Base-by-base conservation (phyloP, 192 early-diverging fungal species). In the Coemansia pectinata region DNA sequence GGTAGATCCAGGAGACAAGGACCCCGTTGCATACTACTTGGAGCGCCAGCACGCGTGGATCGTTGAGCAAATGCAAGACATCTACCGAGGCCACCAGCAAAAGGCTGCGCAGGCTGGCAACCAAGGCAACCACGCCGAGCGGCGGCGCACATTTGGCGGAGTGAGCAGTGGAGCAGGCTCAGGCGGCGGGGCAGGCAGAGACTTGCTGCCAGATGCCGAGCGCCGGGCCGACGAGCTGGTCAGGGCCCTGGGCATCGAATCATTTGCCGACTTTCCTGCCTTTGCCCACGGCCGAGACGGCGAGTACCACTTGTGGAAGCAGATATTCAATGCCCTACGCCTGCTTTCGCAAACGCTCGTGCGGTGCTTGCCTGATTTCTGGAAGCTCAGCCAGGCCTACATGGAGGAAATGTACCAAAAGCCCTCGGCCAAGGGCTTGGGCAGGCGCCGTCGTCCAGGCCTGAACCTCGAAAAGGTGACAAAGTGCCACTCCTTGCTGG, bases 41-140 rank as follows among this genome's bases (percentile, higher is more conserved):
- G 92, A 93, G 60, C 91, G 88, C 67, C 96, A 95, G 77, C 95
- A 93, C 72, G 77, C 88, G 40, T 97, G 91, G 89, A 95, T 96
- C 52, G 86, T 91, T 5, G 88, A 87, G 25, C 88, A 92, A 58
- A 86, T 97, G 76, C 78, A 80, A 23, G 86, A 89, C 33, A 89
- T 88, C 2, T 95, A 91, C 66, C 79, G 78, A 29, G 84, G 85
- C 7, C 79, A 89, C 39, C 67, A 86, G 17, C 74, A 83, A 65
- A 81, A 85, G 58, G 75, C 88, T 0, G 34, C 45, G 57, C 75
- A 77, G 29, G 39, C 69, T 19, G 45, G 63, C 67, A 27, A 19
- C 21, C 76, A 73, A n/a, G 34, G 66, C 33, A 17, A 71, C 72
- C 62, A 58, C 70, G 29, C 72, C 60, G 78, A 72, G 63, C 40